A percentile compares a stretch with the other conserved stretches of the same genome.
Evolutionary conservation across 225 moss, liverwort and hornwort species (phyloP).

Genomic region (Bryum argenteum): DNA sequence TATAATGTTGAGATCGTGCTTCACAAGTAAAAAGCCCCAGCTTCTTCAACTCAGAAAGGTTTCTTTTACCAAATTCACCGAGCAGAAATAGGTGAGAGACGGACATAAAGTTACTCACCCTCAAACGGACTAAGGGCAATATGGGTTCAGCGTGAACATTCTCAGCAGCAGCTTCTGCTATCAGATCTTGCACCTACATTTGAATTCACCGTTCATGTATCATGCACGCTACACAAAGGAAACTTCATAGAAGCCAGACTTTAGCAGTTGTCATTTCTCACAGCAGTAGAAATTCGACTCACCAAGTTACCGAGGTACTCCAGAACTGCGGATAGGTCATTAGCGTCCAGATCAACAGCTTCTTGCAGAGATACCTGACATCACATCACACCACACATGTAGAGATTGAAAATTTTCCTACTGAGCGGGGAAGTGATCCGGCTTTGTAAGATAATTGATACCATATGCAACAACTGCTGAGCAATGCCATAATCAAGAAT

Average conservation of each 20-base stretch:
- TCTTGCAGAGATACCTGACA: constrained; percentile 82
- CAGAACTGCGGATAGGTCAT: constrained; percentile 74
- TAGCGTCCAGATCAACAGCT: constrained; percentile 86
- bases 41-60: constrained; percentile 13
- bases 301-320: constrained; percentile 81
- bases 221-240: constrained; percentile 8
- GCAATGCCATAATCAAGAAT: constrained; percentile 8
- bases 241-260: not conserved
- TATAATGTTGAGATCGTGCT: constrained; percentile 1
- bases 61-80: constrained; percentile 7
- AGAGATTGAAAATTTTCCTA: constrained; percentile 14
- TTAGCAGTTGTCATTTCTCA: constrained; percentile 14
- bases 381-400: constrained; percentile 7
- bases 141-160: constrained; percentile 54
- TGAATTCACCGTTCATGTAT: constrained; percentile 12
- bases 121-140: constrained; percentile 82
- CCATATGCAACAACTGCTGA: constrained; percentile 12
- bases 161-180: constrained; percentile 66
- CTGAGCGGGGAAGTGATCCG: constrained; percentile 5
- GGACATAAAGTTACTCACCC: constrained; percentile 54
- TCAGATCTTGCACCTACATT: constrained; percentile 75
- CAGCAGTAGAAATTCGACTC: constrained; percentile 23
- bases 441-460: constrained; percentile 4
- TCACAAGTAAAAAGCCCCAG: constrained; percentile 6
- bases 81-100: constrained; percentile 13